Evolutionary conservation across 169 alveolate genomes (phyloP), one percentile per base, ranked within the genome.

Genomic region (Eimeria maxima): DNA sequence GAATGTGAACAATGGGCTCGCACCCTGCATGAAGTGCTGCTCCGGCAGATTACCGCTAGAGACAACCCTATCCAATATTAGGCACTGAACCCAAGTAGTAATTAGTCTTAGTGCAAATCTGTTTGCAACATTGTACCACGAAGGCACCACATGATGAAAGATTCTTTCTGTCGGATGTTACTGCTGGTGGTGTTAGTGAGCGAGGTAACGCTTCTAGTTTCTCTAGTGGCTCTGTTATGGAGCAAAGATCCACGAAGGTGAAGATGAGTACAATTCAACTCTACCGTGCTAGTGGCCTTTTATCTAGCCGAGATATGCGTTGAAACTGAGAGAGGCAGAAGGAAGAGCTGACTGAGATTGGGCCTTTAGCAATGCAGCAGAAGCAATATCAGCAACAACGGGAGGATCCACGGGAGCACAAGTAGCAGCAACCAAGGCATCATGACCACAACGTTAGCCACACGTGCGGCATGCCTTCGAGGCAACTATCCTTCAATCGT

Each of bases 1-100:
- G 91, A 50, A 50, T 83, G 91, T 33, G 91, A 83, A 53, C 74
- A 29, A 18, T 83, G 91, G 91, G 91, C 74, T 29, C 69, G 91
- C 22, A 55, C 76, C 50, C 67, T 83, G 27, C 91, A 83, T 16
- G 55, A 83, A 60, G 91, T 57, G 38, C 55, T 83, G 57, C 69
- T 55, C 29, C 29, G 91, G 76, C 74, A 83, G 29, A 83, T 83
- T 83, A 83, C 76, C 29, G 91, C 91, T 16, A 83, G n/a, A 27
- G 57, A 55, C 76, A 73, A 73, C 83, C 29, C 5, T 73, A 1
- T 16, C 27, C 29, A 42, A 73, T 24, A 73, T 38, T 73, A 73
- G 27, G 50, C 83, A 38, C 83, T 16, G 33, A 42, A 20, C 53
- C 83, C 27, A 73, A 11, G 55, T 16, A 73, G 13, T 14, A 33